Conservation (phyloP, 495 filamentous ascomycete genomes). For the Penicillium herquei region DNA sequence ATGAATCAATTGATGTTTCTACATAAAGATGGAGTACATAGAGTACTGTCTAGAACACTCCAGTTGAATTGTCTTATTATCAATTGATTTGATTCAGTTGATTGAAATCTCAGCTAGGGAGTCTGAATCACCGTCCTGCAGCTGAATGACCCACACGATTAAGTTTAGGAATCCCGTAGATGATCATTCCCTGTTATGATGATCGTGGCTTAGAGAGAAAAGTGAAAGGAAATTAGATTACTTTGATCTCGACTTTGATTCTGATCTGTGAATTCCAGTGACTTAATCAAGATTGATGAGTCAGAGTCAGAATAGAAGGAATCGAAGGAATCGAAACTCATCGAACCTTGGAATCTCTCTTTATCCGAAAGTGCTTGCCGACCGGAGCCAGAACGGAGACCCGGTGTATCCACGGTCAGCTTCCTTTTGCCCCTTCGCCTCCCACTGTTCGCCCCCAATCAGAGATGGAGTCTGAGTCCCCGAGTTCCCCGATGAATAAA, state of each 20-base stretch:
- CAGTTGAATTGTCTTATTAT: too few relatives aligned
- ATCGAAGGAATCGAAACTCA: neutral
- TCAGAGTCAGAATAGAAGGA: neutral
- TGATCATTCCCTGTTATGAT: neutral
- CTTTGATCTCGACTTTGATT: neutral
- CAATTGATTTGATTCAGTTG: too few relatives aligned
- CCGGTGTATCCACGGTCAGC: neutral
- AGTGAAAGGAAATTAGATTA: too few relatives aligned
- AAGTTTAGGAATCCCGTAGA: neutral
- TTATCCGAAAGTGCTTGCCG: neutral
- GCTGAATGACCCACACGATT: neutral
- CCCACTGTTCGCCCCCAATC: neutral
- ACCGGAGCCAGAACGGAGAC: neutral
- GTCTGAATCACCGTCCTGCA: too few relatives aligned
- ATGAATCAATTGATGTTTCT: too few relatives aligned
- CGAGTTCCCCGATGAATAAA: slow-evolving; percentile 14
- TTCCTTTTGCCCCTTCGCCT: slow-evolving; percentile 12
- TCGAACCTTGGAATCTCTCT: neutral
- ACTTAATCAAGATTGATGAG: neutral
- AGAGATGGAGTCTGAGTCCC: neutral
- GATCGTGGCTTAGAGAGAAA: too few relatives aligned
- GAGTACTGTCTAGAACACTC: too few relatives aligned
- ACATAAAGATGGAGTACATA: too few relatives aligned
- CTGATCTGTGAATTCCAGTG: too few relatives aligned
- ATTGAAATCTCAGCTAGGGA: too few relatives aligned